Base-by-base conservation (phyloP, 2,329 filamentous ascomycete species). In the Penicillium sclerotigenum region DNA sequence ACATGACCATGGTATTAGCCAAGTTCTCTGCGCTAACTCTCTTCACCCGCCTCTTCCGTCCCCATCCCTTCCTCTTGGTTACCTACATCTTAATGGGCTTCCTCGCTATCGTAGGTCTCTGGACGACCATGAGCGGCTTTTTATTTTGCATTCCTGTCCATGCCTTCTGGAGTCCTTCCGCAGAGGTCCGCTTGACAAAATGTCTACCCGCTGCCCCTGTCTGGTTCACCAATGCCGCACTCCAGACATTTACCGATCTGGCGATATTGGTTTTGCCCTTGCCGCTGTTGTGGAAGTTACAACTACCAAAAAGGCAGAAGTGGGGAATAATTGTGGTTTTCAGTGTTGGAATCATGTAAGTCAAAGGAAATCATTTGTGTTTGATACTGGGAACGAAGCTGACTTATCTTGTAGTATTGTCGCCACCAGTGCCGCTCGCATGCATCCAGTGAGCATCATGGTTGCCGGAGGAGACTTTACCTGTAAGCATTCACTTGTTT, bases 11-110 rank as follows among this genome's bases (percentile, higher is more conserved):
- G 5, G 61, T 67, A 34, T 47, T 74, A 1, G 59, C 69, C 52
- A 75, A 75, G 47, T 41, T 69, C 14, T 74, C 72, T 5, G 63
- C 69, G 26, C 42, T 70, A 1, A 42, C 68, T n/a, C 62, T 74
- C 36, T 73, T 67, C 55, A 34, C 62, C 34, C 69, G 71, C 14
- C 66, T 74, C 33, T 74, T 74, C 51, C 56, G 59, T 2, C 40
- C 52, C 0, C 61, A 49, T 24, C n/a, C 9, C 16, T 68, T 70
- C 37, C 58, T 61, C 1, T 52, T 65, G 24, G n/a, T 56, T 9
- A 59, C 60, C 14, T 62, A 59, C 22, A 18, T 52, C 28, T 22
- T 59, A 6, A 58, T 71, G 38, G 56, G 47, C 3, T 58, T 64
- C 9, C 56, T 72, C 20, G 50, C 61, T 29, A 24, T 63, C 20